These are phyloP conservation scores for Candida saitoana DNA, from an alignment of 805 yeast genomes.

Conservation along the genomic window DNA sequence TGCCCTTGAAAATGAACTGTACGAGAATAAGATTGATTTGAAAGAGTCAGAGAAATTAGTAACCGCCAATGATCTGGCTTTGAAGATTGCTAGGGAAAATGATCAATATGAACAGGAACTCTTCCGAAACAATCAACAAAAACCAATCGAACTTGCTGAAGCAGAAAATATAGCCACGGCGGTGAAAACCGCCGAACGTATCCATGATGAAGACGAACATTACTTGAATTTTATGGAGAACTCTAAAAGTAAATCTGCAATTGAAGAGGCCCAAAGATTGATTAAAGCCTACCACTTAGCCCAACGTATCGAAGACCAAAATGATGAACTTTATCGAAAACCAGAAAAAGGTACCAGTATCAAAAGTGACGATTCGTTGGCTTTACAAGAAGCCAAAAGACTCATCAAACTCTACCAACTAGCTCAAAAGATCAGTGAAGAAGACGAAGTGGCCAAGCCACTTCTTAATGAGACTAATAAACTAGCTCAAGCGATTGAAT, in stretches of 20 bases:
- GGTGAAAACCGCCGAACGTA: slow-evolving; percentile 1
- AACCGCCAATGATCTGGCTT: slow-evolving; percentile 5
- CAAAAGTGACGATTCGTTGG: neutral
- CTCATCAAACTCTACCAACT: neutral
- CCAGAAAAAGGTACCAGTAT: neutral
- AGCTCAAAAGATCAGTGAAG: slow-evolving; percentile 4
- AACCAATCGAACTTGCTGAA: neutral
- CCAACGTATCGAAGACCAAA: neutral
- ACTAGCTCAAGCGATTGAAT: slow-evolving; percentile 12
- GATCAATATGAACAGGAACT: neutral
- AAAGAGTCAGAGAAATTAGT: slow-evolving; percentile 2
- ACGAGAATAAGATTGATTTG: neutral
- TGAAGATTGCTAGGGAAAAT: slow-evolving; percentile 5
- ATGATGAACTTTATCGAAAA: neutral
- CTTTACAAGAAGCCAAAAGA: neutral
- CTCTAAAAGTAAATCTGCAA: neutral
- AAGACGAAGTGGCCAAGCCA: neutral
- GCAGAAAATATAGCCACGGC: slow-evolving; percentile 3
- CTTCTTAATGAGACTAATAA: neutral
- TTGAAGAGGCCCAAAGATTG: neutral
- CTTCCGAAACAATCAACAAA: neutral
- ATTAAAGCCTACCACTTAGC: neutral
- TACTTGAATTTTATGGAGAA: neutral
- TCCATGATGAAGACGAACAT: neutral
- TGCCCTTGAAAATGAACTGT: neutral